phyloP scores from a whole-genome alignment of 306 rosid species.

The Chamaecrista fasciculata region DNA sequence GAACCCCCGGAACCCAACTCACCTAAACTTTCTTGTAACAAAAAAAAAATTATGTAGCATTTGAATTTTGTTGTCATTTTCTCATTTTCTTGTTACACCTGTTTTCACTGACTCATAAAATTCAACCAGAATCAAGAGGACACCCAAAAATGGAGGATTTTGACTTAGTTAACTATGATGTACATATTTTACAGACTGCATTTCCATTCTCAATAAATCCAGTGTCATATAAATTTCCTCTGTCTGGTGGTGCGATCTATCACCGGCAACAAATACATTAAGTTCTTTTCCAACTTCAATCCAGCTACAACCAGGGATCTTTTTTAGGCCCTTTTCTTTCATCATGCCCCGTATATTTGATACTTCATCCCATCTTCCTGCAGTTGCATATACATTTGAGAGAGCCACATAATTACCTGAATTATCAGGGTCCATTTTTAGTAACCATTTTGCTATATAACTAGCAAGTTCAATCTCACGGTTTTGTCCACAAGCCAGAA shows the following conservation, averaged over 20 bases:
- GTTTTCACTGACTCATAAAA: background rate
- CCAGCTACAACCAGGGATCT: slow-evolving; percentile 84
- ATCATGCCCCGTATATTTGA: slow-evolving; percentile 53
- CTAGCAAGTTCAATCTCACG: slow-evolving; percentile 55
- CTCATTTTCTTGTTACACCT: background rate
- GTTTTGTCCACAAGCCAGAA: slow-evolving; percentile 59
- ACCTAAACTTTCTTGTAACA: too few species aligned
- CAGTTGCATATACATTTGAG: slow-evolving; percentile 64
- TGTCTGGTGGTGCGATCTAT: slow-evolving; percentile 62
- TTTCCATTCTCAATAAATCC: slow-evolving; percentile 51
- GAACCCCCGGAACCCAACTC: too few species aligned
- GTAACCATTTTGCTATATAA: slow-evolving; percentile 46
- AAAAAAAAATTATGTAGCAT: background rate
- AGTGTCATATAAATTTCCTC: slow-evolving; percentile 48
- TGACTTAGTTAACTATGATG: background rate
- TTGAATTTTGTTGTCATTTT: background rate
- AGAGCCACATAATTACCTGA: slow-evolving; percentile 79
- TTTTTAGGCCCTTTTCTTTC: slow-evolving; percentile 64
- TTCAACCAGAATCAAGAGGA: background rate
- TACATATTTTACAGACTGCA: slow-evolving; percentile 34
- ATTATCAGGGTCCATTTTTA: slow-evolving; percentile 64
- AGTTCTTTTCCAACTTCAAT: slow-evolving; percentile 65
- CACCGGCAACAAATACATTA: slow-evolving; percentile 65
- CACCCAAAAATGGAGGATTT: slow-evolving; percentile 4
- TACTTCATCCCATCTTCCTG: slow-evolving; percentile 72